Conservation (phyloP, 106 monocot species). For the Posidonia australis region DNA sequence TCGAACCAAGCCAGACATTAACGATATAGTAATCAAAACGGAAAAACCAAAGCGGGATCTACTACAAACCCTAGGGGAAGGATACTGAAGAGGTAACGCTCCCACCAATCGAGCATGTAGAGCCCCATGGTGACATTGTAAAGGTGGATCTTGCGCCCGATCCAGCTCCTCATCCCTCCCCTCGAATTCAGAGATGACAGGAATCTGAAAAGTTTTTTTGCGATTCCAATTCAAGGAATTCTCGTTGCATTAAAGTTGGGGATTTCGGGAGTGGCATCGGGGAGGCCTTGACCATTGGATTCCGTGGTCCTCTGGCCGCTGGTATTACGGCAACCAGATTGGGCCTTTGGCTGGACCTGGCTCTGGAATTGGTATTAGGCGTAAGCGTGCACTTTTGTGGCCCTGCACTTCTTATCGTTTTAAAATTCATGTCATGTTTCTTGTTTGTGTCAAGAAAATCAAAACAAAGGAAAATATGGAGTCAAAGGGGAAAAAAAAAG, state of each 20-base stretch:
- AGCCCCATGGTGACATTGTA: conserved; percentile 73
- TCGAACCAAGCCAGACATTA: neutral
- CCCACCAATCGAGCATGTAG: conserved; percentile 79
- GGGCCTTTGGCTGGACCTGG: too few relatives aligned
- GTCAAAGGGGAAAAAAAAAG: too few relatives aligned
- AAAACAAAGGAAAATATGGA: too few relatives aligned
- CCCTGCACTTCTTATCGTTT: too few relatives aligned
- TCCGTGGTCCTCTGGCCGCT: too few relatives aligned
- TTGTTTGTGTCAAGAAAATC: too few relatives aligned
- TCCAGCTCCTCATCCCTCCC: conserved; percentile 38
- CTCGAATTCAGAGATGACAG: neutral
- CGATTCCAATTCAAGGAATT: neutral
- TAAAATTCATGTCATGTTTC: too few relatives aligned
- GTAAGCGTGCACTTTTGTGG: too few relatives aligned
- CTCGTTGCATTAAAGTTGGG: neutral
- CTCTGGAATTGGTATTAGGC: too few relatives aligned
- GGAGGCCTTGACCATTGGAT: too few relatives aligned
- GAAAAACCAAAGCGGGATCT: neutral
- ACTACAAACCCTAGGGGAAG: conserved; percentile 10
- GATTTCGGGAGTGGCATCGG: neutral
- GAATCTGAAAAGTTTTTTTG: neutral
- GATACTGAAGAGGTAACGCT: conserved; percentile 61
- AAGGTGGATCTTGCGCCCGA: conserved; percentile 57
- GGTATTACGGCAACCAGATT: too few relatives aligned
- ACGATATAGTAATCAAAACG: neutral